Percentiles rank a stretch among this genome's conserved stretches.
phyloP scores from a whole-genome alignment of 2,329 filamentous ascomycete genomes.

The Cladosporium sp. region DNA sequence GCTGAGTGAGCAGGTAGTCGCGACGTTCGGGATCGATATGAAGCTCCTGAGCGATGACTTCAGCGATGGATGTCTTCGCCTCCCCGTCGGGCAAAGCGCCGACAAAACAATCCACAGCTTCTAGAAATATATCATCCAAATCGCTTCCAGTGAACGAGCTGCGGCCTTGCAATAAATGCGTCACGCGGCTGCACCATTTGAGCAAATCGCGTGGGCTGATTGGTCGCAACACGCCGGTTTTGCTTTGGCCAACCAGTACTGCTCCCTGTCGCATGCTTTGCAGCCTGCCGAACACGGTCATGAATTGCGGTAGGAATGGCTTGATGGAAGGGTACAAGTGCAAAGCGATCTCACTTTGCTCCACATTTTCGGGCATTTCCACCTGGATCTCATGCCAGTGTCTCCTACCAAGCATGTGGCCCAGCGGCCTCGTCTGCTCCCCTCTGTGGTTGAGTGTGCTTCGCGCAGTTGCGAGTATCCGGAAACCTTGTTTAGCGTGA shows the following conservation, averaged over 20 bases:
- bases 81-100: conserved; percentile 71
- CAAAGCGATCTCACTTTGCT: conserved; percentile 73
- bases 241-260: conserved; percentile 51
- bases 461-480: conserved; percentile 87
- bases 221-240: conserved; percentile 59
- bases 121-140: conserved; percentile 85
- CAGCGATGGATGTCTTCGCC: conserved; percentile 60
- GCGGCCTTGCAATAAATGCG: conserved; percentile 61
- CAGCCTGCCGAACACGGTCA: conserved; percentile 56
- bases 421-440: conserved; percentile 67
- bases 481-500: conserved; percentile 79
- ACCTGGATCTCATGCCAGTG: conserved; percentile 82
- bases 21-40: conserved; percentile 80
- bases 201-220: conserved; percentile 76
- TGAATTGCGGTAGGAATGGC: conserved; percentile 55
- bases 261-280: conserved; percentile 42
- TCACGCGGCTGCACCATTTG: conserved; percentile 83
- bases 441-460: conserved; percentile 66
- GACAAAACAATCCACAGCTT: conserved; percentile 89
- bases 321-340: conserved; percentile 69
- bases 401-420: conserved; percentile 73
- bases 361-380: conserved; percentile 62
- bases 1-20: conserved; percentile 71
- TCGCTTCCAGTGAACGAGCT: conserved; percentile 68
- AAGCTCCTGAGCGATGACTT: conserved; percentile 79